phyloP scores from a whole-genome alignment of 78 protist genomes.

The Isochrysis galbana region DNA sequence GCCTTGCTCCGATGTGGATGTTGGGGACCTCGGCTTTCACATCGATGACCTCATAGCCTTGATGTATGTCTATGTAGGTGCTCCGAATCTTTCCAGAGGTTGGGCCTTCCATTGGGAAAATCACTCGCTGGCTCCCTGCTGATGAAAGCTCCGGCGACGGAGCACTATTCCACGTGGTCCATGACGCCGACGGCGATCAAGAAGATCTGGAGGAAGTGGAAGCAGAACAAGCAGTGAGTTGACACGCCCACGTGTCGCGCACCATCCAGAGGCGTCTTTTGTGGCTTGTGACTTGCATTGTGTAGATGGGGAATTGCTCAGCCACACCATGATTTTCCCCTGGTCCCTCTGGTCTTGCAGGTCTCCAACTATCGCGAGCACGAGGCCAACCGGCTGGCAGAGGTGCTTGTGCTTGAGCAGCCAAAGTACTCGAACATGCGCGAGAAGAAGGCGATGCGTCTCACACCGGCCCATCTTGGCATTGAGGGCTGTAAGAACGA shows the following conservation, averaged over 20 bases:
- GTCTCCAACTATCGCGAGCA: too few relatives aligned
- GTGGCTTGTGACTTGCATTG: too few relatives aligned
- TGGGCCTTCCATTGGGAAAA: neutral
- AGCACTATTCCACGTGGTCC: neutral
- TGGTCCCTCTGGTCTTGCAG: too few relatives aligned
- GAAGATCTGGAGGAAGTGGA: neutral
- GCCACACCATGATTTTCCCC: too few relatives aligned
- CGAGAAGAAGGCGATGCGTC: neutral
- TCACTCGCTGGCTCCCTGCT: neutral
- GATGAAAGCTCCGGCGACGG: neutral
- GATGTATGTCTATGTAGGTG: too few relatives aligned
- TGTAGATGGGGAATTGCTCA: too few relatives aligned
- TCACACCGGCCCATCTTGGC: neutral
- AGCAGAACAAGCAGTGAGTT: neutral
- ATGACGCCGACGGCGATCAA: conserved; percentile 8
- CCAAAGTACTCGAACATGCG: neutral
- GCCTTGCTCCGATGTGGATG: too few relatives aligned
- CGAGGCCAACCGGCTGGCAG: too few relatives aligned
- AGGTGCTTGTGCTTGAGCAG: neutral
- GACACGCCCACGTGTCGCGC: too few relatives aligned
- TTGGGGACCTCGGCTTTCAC: too few relatives aligned
- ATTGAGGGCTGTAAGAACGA: neutral
- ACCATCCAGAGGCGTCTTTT: too few relatives aligned
- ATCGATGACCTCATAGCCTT: too few relatives aligned
- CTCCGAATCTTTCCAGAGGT: neutral